Evolutionary conservation across 345 rosid species (phyloP).

Genomic region (Acer saccharum): DNA sequence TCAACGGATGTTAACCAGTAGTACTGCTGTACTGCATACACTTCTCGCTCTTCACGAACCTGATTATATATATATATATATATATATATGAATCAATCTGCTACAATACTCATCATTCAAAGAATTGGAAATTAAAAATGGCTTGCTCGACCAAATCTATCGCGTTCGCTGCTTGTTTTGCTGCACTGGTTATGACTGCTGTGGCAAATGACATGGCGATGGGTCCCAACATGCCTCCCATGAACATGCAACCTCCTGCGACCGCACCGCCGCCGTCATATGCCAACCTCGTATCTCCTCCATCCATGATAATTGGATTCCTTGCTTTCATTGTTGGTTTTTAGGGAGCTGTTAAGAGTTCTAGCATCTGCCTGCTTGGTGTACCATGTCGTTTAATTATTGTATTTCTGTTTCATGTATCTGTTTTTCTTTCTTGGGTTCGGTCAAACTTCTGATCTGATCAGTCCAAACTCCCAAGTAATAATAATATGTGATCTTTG

Average conservation of each 20-base stretch:
- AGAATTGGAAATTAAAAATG: slow-evolving; percentile 3
- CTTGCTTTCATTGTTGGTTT: slow-evolving; percentile 22
- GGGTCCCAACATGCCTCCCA: slow-evolving; percentile 23
- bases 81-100: not conserved
- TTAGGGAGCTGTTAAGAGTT: not conserved
- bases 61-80: not conserved
- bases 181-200: slow-evolving; percentile 23
- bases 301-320: slow-evolving; percentile 26
- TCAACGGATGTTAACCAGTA: not conserved
- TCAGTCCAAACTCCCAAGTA: not conserved
- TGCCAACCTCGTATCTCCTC: slow-evolving; percentile 6
- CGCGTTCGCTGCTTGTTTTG: slow-evolving; percentile 23
- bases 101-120: not conserved
- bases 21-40: not conserved
- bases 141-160: slow-evolving; percentile 14
- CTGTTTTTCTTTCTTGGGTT: not conserved
- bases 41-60: slow-evolving; percentile 1
- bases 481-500: no score
- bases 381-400: not conserved
- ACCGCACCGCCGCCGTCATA: not conserved
- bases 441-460: no score
- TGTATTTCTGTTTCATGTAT: not conserved
- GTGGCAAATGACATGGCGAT: not conserved
- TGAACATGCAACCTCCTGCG: slow-evolving; percentile 27
- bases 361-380: no score